Base-by-base conservation (phyloP, 352 stramenopile genomes). In the Phytophthora brassicae region DNA sequence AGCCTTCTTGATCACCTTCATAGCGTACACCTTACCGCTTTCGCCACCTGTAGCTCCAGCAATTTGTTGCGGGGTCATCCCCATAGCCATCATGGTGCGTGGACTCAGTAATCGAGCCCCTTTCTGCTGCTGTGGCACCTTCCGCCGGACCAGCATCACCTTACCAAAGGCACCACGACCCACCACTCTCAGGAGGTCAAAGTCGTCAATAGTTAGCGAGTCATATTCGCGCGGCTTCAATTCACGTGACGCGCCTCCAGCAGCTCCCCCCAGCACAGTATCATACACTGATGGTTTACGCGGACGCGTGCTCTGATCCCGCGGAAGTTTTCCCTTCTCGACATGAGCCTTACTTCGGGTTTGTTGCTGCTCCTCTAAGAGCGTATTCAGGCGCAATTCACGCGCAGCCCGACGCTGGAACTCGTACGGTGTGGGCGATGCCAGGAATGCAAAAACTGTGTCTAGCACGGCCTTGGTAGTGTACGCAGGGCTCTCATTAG, bases 111-210 rank as follows among this genome's bases (percentile, higher is more conserved):
- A 53, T 43, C 60, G 64, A 11, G 68, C 52, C 36, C 64, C 64
- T n/a, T 76, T 72, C 35, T 73, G 63, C 20, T 64, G 56, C n/a
- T 70, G 54, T 8, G 59, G 55, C 17, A 71, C 46, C 42, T 90
- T 92, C 44, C 89, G 78, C 17, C 81, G 71, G 6, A 96, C 89
- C 24, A 95, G 60, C 78, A 97, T 92, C 12, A 99, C 96, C 61
- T 98, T 98, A 17, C 96, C 96, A 68, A 98, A 99, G 1, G 94
- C 94, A 24, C 97, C 97, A 66, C 98, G 96, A 4, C 98, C 98
- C 13, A 99, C 96, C 3, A 99, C 96, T 22, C 93, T 96, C 20
- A 99, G 77, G 3, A 99, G 70, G 58, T 99, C 89, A 71, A 99
- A 99, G 63, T 99, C 97, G 31, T 97, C 91, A 16, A 98, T 88